Evolutionary conservation across 2,329 filamentous ascomycete genomes (phyloP).

Genomic region (Cladosporium sphaerospermum): DNA sequence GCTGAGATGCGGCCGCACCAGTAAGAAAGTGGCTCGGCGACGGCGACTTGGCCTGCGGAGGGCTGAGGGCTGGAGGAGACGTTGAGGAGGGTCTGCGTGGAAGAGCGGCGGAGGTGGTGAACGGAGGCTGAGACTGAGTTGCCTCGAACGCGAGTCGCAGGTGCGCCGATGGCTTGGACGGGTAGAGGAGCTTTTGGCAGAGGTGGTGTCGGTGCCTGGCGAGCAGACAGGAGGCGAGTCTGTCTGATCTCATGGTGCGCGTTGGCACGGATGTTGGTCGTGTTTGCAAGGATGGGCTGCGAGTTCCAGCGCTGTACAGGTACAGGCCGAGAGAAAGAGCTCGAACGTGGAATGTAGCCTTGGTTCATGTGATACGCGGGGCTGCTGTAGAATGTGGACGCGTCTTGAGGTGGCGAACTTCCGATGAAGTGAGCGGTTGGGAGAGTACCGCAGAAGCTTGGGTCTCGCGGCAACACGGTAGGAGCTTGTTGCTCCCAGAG

Average conservation of each 20-base stretch:
- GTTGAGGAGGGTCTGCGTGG: slow-evolving; percentile 4
- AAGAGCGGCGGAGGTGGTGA: slow-evolving; percentile 9
- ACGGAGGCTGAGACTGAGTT: slow-evolving; percentile 5
- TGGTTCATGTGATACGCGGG: slow-evolving; percentile 19
- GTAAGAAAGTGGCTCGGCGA: slow-evolving; percentile 42
- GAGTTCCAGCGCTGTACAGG: slow-evolving; percentile 28
- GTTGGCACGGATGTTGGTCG: slow-evolving; percentile 19
- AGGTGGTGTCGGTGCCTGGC: slow-evolving; percentile 25
- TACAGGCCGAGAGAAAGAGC: slow-evolving; percentile 2
- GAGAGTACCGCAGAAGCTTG: slow-evolving; percentile 1
- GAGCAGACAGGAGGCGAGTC: slow-evolving; percentile 26
- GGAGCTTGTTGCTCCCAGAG: slow-evolving; percentile 6
- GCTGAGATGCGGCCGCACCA: slow-evolving; percentile 58
- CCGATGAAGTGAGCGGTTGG: neutral
- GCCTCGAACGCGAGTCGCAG: slow-evolving; percentile 2
- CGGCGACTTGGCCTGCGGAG: slow-evolving; percentile 14
- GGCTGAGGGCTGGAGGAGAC: neutral
- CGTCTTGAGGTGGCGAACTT: neutral
- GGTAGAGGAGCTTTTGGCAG: neutral
- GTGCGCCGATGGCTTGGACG: neutral
- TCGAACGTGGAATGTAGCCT: slow-evolving; percentile 1
- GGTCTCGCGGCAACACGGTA: neutral
- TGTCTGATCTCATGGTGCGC: slow-evolving; percentile 25
- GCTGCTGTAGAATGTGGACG: slow-evolving; percentile 19
- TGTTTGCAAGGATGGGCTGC: slow-evolving; percentile 25